Base-by-base conservation (phyloP, 1,284 basidiomycete species). In the Porogramme epimiltina region DNA sequence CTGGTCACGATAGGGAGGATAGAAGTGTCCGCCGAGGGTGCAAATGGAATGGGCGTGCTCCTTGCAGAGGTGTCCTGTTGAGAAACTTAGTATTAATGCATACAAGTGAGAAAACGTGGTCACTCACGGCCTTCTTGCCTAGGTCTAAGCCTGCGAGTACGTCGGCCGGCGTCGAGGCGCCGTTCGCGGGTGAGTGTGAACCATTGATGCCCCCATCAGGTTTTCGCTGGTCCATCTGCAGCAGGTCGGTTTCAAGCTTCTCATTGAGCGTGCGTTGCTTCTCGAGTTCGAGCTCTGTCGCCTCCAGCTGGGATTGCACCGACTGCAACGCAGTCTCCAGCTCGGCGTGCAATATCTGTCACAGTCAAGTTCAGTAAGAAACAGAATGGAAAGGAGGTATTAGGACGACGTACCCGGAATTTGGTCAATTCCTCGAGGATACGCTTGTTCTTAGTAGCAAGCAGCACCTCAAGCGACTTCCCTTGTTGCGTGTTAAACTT, bases 1-100 rank as follows among this genome's bases (percentile, higher is more conserved):
- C 90, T 91, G 0, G 96, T 98, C 34, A 99, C 95, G 60, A 99
- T 98, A 0, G 94, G 94, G 15, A 98, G 71, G 61, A 97, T 97
- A 0, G 93, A 95, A 0, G 89, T 91, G 63, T 97, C 94, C 4
- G 89, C 87, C 4, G 87, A 84, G 1, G 87, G 74, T 0, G 81
- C 77, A 60, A 89, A 91, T 1, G 84, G 84, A 66, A 89, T 84
- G 0, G 85, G 81, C 3, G 83, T 83, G 38, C 72, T 73, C 51
- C 81, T 73, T 23, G 74, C 68, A 4, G 74, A 72, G 45, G 73
- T 66, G 47, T 78, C 77, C 77, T 81, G n/a, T 10, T 6, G 9
- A 13, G 34, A 37, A 37, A 16, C 8, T 19, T 25, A 6, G 42
- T n/a, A 37, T 26, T 4, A 38, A 33, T 13, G 40, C 18, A 6